Percentiles rank a stretch among this genome's conserved stretches.
Conservation (phyloP, 1,284 basidiomycete species). For the Naganishia albida region DNA sequence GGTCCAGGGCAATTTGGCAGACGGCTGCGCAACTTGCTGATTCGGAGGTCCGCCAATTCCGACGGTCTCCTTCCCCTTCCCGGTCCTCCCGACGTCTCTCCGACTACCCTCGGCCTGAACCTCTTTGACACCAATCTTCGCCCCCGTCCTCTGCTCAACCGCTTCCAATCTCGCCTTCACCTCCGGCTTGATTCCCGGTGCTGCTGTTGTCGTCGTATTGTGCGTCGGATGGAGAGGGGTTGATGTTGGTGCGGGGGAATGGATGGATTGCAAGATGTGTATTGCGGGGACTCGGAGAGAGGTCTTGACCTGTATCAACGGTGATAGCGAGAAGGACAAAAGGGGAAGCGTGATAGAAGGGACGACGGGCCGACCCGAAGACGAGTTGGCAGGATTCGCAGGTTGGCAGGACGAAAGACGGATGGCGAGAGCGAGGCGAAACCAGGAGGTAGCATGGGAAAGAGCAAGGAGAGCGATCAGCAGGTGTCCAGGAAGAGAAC, state of each 20-base stretch:
- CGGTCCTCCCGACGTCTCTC: too few species aligned
- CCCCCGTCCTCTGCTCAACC: constrained; percentile 8
- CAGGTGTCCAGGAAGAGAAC: too few species aligned
- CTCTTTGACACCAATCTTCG: neutral
- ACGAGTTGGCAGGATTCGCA: neutral
- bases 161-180: neutral
- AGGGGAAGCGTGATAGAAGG: neutral
- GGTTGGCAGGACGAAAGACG: neutral
- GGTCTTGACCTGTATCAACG: constrained; percentile 5
- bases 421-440: neutral
- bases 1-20: neutral
- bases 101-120: neutral
- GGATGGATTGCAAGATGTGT: constrained; percentile 16
- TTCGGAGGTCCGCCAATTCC: neutral
- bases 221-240: constrained; percentile 11
- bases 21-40: neutral
- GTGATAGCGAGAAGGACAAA: neutral
- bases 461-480: neutral
- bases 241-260: neutral
- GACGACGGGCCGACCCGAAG: neutral
- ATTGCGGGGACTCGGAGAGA: constrained; percentile 5
- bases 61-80: too few species aligned
- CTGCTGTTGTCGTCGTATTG: neutral
- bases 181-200: neutral
- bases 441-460: too few species aligned